Evolutionary conservation across 2,329 filamentous ascomycete species (phyloP), one percentile per base, ranked within the genome.

Genomic region (Pestalotiopsis sp.): DNA sequence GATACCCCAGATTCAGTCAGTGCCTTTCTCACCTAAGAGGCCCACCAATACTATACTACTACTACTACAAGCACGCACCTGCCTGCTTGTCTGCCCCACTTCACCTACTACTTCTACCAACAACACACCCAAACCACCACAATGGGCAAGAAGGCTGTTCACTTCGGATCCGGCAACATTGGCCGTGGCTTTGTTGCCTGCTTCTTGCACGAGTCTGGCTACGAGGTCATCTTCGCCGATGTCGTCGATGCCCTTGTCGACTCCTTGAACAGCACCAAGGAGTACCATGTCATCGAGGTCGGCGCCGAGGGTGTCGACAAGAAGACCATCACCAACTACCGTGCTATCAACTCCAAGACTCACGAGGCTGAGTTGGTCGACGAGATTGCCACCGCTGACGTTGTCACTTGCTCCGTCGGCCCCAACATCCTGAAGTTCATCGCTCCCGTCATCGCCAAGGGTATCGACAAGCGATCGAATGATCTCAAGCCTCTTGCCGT

Each of bases 371-470:
- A 95, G 67, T 90, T 97, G 67, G 83, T 98, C 73, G 82, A 95
- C 61, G 93, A 96, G 84, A 97, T 98, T 76, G 87, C 92, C 68
- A 92, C 91, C 25, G 95, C 95, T 56, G 94, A 97, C 72, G 84
- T 97, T 66, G 94, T 99, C 76, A 99, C 96, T 72, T 99, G 96
- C 83, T 97, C 96, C 23, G 96, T 99, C 73, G 96, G 96, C 59
- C 96, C 96, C 76, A 97, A 95, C 82, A 92, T 99, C 78, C 92
- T 99, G 78, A 95, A 93, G 84, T 98, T 97, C 83, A 96, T 99
- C 78, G 96, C 96, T 61, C 93, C 95, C 27, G 92, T 95, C 75
- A 97, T 99, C 75, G 95, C 95, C 78, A 96, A 97, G 87, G 96
- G 93, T 74, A 93, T 99, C 72, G 91, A 95, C 79, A 87, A 87